Evolutionary conservation across 805 yeast genomes (phyloP), one percentile per base, ranked within the genome.

Genomic region (Saccharomycopsis sp.): DNA sequence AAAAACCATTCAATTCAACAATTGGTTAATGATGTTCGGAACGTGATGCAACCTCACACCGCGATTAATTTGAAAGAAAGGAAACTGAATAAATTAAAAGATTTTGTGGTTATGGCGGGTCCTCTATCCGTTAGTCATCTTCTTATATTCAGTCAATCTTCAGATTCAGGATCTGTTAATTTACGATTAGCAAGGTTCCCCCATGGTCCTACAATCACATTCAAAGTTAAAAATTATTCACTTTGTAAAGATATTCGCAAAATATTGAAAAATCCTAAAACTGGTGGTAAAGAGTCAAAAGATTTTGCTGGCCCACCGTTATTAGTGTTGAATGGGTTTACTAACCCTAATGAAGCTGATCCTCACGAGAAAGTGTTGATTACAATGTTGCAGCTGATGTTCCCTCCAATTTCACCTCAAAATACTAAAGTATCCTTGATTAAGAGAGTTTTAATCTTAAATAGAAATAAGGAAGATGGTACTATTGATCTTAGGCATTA

Each of bases 31-130:
- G 98, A 93, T 62, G 79, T 89, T 62, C 76, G 98, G 59, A 75
- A 75, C 50, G 77, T 88, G 52, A 88, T 93, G 96, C 93, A 87
- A 60, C 98, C 98, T 11, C 95, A 90, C 58, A 93, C 98, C 2
- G 97, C 97, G 9, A 79, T 87, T 56, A 84, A 79, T 53, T 71
- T 93, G 48, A 74, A 81, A 52, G 98, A 93, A 64, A 72, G 97
- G 41, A 86, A 85, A 59, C 70, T 85, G 32, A 93, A 93, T 63
- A 85, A 80, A 59, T 70, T 93, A 53, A 86, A 84, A 61, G 98
- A 90, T 65, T 93, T 84, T 56, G 75, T 89, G n/a, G 95, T 87
- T n/a, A 89, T 93, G 96, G 85, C 96, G 31, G 97, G 97, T 4
- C 97, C 97, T 11, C 69, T 93, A 36, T 95, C 95, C 22, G 96